Conservation (phyloP, 2,329 filamentous ascomycete species). For the Tolypocladium ophioglossoides region DNA sequence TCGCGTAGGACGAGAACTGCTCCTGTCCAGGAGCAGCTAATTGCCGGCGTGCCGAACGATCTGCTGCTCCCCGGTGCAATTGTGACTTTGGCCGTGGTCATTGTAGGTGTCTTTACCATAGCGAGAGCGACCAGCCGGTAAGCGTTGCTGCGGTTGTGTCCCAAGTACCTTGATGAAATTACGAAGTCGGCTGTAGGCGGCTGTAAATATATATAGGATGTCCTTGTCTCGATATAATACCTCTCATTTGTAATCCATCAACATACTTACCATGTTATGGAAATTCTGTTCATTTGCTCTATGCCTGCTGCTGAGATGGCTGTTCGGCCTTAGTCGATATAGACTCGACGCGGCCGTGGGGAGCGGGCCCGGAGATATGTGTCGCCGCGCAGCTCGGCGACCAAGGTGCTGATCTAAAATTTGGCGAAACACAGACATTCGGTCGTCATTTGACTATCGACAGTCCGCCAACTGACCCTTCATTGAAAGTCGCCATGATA, state of each 20-base stretch:
- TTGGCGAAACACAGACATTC: no score
- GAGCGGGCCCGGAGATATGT: conserved; percentile 11
- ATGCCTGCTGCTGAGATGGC: no score
- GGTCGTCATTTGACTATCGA: no score
- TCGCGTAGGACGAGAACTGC: conserved; percentile 27
- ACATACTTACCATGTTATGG: not conserved
- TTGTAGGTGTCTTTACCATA: conserved; percentile 86
- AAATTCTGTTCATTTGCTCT: not conserved
- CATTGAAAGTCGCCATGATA: conserved; percentile 37
- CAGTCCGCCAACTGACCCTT: no score
- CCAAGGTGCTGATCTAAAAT: conserved; percentile 9
- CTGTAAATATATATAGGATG: conserved; percentile 21
- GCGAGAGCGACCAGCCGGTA: conserved; percentile 54
- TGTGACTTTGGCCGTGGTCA: conserved; percentile 87
- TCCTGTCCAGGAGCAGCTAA: conserved; percentile 60
- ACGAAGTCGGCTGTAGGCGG: conserved; percentile 18
- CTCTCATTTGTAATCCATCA: conserved; percentile 7
- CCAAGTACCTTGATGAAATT: conserved; percentile 20
- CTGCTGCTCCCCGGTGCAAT: conserved; percentile 87
- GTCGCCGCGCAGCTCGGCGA: conserved; percentile 2
- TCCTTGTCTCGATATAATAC: conserved; percentile 13
- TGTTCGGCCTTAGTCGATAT: no score
- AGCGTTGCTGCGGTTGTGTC: conserved; percentile 9
- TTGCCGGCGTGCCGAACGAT: conserved; percentile 89
- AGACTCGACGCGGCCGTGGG: no score